Evolutionary conservation across 352 stramenopile species (phyloP).

Genomic region (Pythium plurisporium): DNA sequence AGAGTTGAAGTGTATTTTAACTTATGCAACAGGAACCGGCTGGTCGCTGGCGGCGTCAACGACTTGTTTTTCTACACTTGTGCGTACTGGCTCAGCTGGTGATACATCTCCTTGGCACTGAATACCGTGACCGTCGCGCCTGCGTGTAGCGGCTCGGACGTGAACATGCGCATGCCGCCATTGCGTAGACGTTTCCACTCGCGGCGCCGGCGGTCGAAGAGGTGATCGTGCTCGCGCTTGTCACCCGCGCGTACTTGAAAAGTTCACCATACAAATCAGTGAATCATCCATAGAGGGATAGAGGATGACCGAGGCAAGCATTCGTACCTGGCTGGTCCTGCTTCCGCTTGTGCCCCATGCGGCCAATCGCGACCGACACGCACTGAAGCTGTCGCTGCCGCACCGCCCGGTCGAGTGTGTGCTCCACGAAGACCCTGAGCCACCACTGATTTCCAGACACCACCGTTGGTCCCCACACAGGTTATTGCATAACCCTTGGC

Average conservation of each 20-base stretch:
- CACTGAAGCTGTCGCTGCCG: constrained; percentile 46
- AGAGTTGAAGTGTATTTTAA: background rate
- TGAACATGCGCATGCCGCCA: constrained; percentile 72
- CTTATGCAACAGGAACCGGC: constrained; percentile 2
- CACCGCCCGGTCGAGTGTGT: constrained; percentile 59
- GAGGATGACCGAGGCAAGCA: background rate
- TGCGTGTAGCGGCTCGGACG: constrained; percentile 60
- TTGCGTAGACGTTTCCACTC: constrained; percentile 72
- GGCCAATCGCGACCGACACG: constrained; percentile 9
- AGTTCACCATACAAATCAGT: too few relatives aligned
- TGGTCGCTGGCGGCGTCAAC: too few relatives aligned
- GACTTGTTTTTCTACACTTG: constrained; percentile 31
- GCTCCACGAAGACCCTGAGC: constrained; percentile 64
- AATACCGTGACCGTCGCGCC: constrained; percentile 66
- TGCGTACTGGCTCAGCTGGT: constrained; percentile 69
- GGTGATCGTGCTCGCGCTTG: constrained; percentile 71
- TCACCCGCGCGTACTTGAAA: constrained; percentile 50
- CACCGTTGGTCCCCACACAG: too few relatives aligned
- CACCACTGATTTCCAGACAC: too few relatives aligned
- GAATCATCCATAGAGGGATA: too few relatives aligned
- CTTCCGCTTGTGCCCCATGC: constrained; percentile 59
- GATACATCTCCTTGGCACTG: constrained; percentile 72
- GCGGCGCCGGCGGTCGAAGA: constrained; percentile 64
- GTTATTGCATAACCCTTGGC: too few relatives aligned
- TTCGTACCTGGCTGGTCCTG: constrained; percentile 52